Base-by-base conservation (phyloP, 352 stramenopile genomes). In the Phytophthora chlamydospora region DNA sequence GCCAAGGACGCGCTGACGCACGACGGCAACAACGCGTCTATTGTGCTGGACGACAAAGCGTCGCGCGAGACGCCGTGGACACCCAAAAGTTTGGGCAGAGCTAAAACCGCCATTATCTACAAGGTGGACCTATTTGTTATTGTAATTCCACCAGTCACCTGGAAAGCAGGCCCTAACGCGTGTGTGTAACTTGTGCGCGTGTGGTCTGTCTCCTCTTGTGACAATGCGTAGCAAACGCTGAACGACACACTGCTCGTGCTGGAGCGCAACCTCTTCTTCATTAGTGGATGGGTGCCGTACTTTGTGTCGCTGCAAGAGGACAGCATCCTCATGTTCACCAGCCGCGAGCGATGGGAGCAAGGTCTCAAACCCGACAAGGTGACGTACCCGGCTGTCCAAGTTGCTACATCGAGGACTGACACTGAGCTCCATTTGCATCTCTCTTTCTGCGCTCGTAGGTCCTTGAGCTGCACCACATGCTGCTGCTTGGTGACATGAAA, bases 31-130 rank as follows among this genome's bases (percentile, higher is more conserved):
- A 92, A 92, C 35, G 84, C 86, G 8, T 93, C 84, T 6, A 93
- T 95, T 27, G 64, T 91, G 4, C 53, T 85, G 8, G 70, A 90
- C 12, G 76, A 88, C 35, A 72, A 76, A 14, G 34, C 58, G 9
- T 58, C 61, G 11, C 48, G 70, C 0, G 67, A 89, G 53, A 91
- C 80, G 41, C 84, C 86, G 27, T 95, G 86, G 86, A 91, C 86
- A 1, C 84, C 86, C n/a, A 90, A 90, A 42, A 91, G 83, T 24
- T 73, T 95, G n/a, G 83, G 87, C 4, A 79, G 86, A 34, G 84
- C 86, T 31, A 95, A 95, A 61, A 90, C 83, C 0, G 86, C 84
- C 5, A 93, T 95, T 47, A 85, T 95, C 33, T 95, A 95, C 74
- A 91, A 93, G 69, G 86, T 93, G 16, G 10, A 36, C 54, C 10